Evolutionary conservation across 2,329 filamentous ascomycete genomes (phyloP).

Genomic region (Fonsecaea erecta): DNA sequence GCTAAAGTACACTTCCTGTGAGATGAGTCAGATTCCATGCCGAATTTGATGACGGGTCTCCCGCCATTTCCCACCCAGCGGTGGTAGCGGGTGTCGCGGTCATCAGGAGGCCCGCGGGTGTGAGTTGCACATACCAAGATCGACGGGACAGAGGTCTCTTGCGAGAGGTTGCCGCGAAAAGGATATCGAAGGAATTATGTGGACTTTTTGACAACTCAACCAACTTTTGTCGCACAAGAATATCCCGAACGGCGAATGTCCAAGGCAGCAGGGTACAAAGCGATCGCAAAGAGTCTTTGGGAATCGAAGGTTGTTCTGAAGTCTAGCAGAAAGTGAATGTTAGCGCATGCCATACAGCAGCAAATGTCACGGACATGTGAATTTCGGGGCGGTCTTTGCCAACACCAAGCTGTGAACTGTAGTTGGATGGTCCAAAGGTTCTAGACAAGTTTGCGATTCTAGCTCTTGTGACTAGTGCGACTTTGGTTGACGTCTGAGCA

Average conservation of each 20-base stretch:
- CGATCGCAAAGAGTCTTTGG: constrained; percentile 29
- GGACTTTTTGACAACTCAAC: constrained; percentile 19
- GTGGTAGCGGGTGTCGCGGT: not conserved
- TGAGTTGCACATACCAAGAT: constrained; percentile 21
- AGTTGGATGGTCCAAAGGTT: not conserved
- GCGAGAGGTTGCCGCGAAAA: constrained; percentile 17
- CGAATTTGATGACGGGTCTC: not conserved
- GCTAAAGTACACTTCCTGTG: constrained; percentile 20
- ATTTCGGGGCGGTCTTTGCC: not conserved
- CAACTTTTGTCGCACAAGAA: constrained; percentile 35
- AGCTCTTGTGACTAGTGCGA: constrained; percentile 1
- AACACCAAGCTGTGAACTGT: constrained; percentile 2
- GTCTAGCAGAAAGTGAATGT: constrained; percentile 24
- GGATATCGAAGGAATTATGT: constrained; percentile 30
- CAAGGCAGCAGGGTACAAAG: constrained; percentile 31
- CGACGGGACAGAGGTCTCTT: constrained; percentile 15
- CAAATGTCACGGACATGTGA: not conserved
- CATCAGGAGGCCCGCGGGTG: not conserved
- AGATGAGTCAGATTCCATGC: constrained; percentile 23
- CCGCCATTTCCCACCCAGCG: not conserved
- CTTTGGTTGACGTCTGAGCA: not conserved
- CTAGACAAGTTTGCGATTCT: not conserved
- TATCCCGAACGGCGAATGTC: constrained; percentile 30
- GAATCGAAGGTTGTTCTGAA: constrained; percentile 30
- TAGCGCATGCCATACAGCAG: constrained; percentile 16